Conservation (phyloP, 441 rosid species). For the Macaranga tanarius region DNA sequence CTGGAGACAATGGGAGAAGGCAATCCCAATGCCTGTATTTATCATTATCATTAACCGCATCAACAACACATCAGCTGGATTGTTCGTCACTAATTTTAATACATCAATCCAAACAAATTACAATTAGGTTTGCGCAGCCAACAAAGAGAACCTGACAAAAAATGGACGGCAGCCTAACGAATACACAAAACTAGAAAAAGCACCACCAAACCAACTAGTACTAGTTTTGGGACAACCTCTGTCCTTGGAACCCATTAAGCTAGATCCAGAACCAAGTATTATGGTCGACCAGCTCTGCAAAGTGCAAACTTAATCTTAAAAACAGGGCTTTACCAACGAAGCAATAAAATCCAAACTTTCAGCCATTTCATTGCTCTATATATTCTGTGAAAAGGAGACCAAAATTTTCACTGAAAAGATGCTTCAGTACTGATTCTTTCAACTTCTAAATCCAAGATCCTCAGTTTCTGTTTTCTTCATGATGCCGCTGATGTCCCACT, state of each 20-base stretch:
- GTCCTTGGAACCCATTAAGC: neutral
- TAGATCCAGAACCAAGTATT: constrained; percentile 3
- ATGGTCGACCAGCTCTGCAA: constrained; percentile 12
- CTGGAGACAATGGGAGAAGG: neutral
- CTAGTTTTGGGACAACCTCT: neutral
- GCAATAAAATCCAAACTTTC: constrained; percentile 13
- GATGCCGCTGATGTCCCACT: constrained; percentile 38
- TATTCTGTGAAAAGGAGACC: constrained; percentile 19
- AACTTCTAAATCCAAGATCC: constrained; percentile 9
- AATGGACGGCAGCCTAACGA: neutral
- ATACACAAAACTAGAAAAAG: constrained; percentile 13
- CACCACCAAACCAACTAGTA: constrained; percentile 6
- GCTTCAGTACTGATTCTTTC: neutral
- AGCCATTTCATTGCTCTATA: constrained; percentile 7
- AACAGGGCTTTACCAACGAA: constrained; percentile 16
- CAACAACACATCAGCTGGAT: constrained; percentile 18
- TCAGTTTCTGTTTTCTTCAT: constrained; percentile 22
- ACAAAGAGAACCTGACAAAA: neutral
- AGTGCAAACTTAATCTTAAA: neutral
- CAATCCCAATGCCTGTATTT: neutral
- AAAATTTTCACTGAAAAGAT: constrained; percentile 18
- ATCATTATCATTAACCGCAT: neutral
- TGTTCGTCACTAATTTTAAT: constrained; percentile 10
- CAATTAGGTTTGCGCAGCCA: constrained; percentile 20
- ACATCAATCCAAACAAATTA: constrained; percentile 24